Conservation (phyloP, 345 rosid genomes). For the Boechera retrofracta region DNA sequence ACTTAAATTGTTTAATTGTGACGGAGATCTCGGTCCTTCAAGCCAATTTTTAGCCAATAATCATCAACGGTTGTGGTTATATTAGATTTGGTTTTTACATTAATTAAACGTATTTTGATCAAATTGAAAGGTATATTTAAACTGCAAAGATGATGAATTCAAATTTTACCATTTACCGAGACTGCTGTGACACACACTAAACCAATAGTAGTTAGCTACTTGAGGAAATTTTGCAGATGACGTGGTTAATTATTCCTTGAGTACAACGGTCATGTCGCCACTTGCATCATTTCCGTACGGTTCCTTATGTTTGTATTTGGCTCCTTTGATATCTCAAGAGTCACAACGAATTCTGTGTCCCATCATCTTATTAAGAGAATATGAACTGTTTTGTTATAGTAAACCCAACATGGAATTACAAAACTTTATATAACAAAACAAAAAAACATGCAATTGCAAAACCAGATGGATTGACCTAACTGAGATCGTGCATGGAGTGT, state of each 20-base stretch:
- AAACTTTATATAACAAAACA: background rate
- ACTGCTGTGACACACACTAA: background rate
- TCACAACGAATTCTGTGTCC: conserved; percentile 27
- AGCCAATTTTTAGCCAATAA: background rate
- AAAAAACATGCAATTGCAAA: background rate
- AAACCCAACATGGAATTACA: background rate
- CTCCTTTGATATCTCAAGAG: conserved; percentile 38
- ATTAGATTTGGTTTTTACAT: background rate
- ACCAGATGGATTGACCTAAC: background rate
- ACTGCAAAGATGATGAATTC: background rate
- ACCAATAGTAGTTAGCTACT: conserved; percentile 13
- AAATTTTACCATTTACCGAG: conserved; percentile 17
- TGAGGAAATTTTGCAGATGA: conserved; percentile 27
- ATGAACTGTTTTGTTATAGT: conserved; percentile 16
- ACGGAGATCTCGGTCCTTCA: background rate
- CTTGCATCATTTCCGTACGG: conserved; percentile 31
- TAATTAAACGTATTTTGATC: background rate
- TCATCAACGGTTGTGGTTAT: conserved; percentile 9
- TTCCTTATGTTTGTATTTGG: conserved; percentile 21
- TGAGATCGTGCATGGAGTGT: conserved; percentile 7
- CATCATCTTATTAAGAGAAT: conserved; percentile 21
- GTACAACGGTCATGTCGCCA: conserved; percentile 35
- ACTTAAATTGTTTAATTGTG: background rate
- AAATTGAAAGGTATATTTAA: background rate
- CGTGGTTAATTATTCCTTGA: conserved; percentile 28